Evolutionary conservation across 371 early-diverging fungal genomes (phyloP), one percentile per base, ranked within the genome.

Genomic region (Mucor piriformis): DNA sequence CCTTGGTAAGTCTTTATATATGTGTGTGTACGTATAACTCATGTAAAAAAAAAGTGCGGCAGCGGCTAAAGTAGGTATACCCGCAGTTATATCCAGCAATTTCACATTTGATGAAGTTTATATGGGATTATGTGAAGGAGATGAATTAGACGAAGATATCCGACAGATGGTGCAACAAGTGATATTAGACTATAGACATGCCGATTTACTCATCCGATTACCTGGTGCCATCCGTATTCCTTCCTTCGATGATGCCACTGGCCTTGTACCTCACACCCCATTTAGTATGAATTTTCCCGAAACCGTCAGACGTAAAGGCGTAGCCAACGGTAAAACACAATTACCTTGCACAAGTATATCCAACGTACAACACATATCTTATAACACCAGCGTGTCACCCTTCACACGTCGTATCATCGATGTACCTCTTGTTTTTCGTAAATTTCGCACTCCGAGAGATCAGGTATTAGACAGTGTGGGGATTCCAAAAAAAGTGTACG

Each of bases 21-120:
- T 23, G 33, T 32, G 20, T 13, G 23, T 18, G 11, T 5, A n/a
- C n/a, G 16, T 16, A 40, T 6, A 42, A 42, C 42, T 42, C n/a
- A 42, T 10, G 3, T 11, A 21, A 3, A 34, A 27, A 18, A 60
- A 32, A 57, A 86, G 86, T 61, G 84, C 83, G n/a, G 86, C 86
- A 24, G 86, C 86, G 29, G 65, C 65, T 13, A 70, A 65, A 20
- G 81, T 72, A 20, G 81, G 83, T 12, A 83, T 91, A 20, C 89
- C 88, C 2, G 81, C 88, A 8, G 78, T 83, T 24, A 71, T 88
- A 38, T 83, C 88, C n/a, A 86, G 88, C 29, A 92, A 92, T 57
- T 92, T 92, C 53, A 86, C 90, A 1, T 92, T 90, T 67, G 92
- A 92, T 38, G 86, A 87, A 59, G 88, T 92, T 0, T 88, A 87